Percentiles rank a stretch among this genome's conserved stretches.
phyloP scores from a whole-genome alignment of 768 basidiomycete species.

The Boletus eberwhitei region DNA sequence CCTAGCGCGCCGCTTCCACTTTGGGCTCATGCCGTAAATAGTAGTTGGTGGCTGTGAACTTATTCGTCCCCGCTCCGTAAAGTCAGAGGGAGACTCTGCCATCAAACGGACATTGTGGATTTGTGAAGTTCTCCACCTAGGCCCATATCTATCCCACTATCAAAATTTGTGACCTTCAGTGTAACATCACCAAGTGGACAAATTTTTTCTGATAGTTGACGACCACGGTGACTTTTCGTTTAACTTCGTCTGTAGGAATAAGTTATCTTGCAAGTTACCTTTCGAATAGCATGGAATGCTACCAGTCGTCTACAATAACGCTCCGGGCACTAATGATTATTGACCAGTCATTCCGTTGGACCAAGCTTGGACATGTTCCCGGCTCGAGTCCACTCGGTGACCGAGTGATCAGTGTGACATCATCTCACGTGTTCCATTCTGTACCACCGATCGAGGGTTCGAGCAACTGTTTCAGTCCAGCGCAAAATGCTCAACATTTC shows the following conservation, averaged over 20 bases:
- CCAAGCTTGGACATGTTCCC: not conserved
- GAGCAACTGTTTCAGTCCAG: not conserved
- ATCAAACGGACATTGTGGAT: not conserved
- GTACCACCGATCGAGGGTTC: slow-evolving; percentile 11
- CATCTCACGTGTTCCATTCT: slow-evolving; percentile 22
- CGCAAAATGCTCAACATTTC: not conserved
- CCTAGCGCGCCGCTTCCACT: slow-evolving; percentile 25
- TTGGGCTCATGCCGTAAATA: slow-evolving; percentile 28
- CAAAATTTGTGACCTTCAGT: not conserved
- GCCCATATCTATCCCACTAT: not conserved
- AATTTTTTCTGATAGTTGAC: no score
- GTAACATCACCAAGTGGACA: no score
- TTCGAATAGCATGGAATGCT: no score
- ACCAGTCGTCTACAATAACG: no score
- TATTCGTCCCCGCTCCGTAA: no score
- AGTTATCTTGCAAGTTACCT: no score
- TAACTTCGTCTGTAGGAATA: no score
- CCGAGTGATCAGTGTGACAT: slow-evolving; percentile 7
- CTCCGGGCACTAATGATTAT: not conserved
- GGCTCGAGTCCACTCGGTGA: no score
- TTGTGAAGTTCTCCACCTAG: not conserved
- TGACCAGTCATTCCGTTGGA: not conserved
- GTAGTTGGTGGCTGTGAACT: slow-evolving; percentile 33
- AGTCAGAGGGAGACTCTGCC: no score
- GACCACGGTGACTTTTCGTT: no score